Base-by-base conservation (phyloP, 306 rosid genomes). In the Trifolium pratense region DNA sequence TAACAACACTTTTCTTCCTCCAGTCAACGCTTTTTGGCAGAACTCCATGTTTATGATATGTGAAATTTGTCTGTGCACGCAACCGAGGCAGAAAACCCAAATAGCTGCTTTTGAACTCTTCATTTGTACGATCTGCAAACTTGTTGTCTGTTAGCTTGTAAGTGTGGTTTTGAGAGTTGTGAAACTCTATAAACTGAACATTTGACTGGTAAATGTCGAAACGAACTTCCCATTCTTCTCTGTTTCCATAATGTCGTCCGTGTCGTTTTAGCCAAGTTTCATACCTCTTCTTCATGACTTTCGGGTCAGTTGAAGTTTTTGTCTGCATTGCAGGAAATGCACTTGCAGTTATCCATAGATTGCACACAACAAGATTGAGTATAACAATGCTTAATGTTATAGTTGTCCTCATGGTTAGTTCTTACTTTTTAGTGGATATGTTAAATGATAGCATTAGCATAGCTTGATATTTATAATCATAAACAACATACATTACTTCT, bases 81-180 rank as follows among this genome's bases (percentile, higher is more conserved):
- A 13, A 17, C 29, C 1, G 23, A 0, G 69, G 34, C 74, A 1
- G 62, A 37, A 29, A 81, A 43, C 96, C 90, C 61, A 90, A 69
- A 81, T 84, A 65, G 8, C 12, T 61, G 6, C 21, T 18, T 73
- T 5, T 76, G 52, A 88, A 90, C 79, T 90, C 91, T 0, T 25
- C 68, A 48, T 89, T 90, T 65, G 96, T 86, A 64, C 87, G 71
- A 66, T 93, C 97, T 63, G 93, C 90, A 32, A 84, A 93, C 58
- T 34, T 82, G 69, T 86, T 93, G 81, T 90, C 89, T 7, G 66
- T 72, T 56, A 89, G 90, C 80, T 85, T 85, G 79, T 83, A 86
- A 25, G 96, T 75, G 39, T 55, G 70, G 79, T 90, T 83, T 56
- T 70, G 78, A 45, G 96, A 83, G 74, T 92, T 89, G 66, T 79